These are phyloP conservation scores for Hymenochaete sp. DNA, from an alignment of 1,284 basidiomycete genomes.

Conservation along the genomic window DNA sequence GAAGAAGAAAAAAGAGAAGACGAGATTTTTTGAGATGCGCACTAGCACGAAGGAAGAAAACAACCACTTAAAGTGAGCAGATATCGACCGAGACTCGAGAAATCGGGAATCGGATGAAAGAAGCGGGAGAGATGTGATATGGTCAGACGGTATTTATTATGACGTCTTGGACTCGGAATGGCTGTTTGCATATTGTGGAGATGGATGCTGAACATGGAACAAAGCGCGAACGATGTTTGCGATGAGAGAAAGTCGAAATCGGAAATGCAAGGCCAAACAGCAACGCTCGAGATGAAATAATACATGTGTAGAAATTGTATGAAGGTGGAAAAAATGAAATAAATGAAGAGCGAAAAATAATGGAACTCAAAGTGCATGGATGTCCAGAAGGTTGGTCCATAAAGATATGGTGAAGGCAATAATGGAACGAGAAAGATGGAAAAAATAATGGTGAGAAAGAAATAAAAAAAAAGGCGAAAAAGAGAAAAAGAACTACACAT, in stretches of 20 bases:
- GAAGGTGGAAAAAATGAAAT: conserved; percentile 19
- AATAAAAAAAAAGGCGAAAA: neutral
- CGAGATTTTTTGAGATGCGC: too few relatives aligned
- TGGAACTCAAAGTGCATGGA: conserved; percentile 2
- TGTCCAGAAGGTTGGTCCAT: too few relatives aligned
- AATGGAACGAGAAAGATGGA: conserved; percentile 1
- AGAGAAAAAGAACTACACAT: conserved; percentile 4
- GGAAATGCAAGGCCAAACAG: conserved; percentile 10
- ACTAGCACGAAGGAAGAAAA: too few relatives aligned
- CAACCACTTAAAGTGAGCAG: too few relatives aligned
- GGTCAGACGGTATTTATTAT: too few relatives aligned
- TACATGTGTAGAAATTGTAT: conserved; percentile 5
- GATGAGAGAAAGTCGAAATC: conserved; percentile 7
- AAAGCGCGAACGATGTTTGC: conserved; percentile 11
- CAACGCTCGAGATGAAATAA: conserved; percentile 9
- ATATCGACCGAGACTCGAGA: too few relatives aligned
- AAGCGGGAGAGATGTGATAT: too few relatives aligned
- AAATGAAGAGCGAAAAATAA: conserved; percentile 13
- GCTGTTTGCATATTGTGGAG: too few relatives aligned
- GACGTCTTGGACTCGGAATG: too few relatives aligned
- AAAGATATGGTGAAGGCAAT: too few relatives aligned
- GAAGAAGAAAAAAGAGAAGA: too few relatives aligned
- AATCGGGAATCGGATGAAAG: too few relatives aligned
- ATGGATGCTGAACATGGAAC: conserved; percentile 5
- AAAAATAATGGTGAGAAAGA: conserved; percentile 1